Conservation (phyloP, 139 green algal genomes). For the Spirogloea muscicola region DNA sequence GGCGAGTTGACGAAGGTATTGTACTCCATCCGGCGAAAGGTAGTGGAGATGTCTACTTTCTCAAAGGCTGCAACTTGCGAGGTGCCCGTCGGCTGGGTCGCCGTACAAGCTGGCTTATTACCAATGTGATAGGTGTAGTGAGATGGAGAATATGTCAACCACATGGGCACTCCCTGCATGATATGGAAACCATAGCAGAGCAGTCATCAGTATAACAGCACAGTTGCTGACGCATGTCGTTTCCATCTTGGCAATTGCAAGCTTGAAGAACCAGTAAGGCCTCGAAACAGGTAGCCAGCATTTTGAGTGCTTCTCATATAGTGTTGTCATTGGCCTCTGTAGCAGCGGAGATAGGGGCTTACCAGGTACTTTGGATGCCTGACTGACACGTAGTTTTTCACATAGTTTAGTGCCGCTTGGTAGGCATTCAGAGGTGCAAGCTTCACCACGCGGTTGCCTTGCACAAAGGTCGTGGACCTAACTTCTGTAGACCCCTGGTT, state of each 20-base stretch:
- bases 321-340: no score
- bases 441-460: not conserved
- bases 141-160: constrained; percentile 33
- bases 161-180: constrained; percentile 29
- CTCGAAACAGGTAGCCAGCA: no score
- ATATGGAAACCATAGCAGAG: not conserved
- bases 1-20: not conserved
- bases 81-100: not conserved
- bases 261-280: not conserved
- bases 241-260: not conserved
- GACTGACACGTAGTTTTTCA: constrained; percentile 12
- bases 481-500: constrained; percentile 10
- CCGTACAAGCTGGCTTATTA: not conserved
- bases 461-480: constrained; percentile 5
- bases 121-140: constrained; percentile 4
- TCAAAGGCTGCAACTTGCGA: not conserved
- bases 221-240: not conserved
- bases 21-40: not conserved
- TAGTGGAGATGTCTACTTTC: not conserved
- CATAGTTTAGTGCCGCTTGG: not conserved
- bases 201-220: not conserved
- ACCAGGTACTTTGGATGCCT: constrained; percentile 8
- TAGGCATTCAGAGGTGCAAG: not conserved
- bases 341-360: no score
- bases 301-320: no score